These are phyloP conservation scores for Gynandropsis gynandra DNA, from an alignment of 345 rosid genomes.

Conservation along the genomic window DNA sequence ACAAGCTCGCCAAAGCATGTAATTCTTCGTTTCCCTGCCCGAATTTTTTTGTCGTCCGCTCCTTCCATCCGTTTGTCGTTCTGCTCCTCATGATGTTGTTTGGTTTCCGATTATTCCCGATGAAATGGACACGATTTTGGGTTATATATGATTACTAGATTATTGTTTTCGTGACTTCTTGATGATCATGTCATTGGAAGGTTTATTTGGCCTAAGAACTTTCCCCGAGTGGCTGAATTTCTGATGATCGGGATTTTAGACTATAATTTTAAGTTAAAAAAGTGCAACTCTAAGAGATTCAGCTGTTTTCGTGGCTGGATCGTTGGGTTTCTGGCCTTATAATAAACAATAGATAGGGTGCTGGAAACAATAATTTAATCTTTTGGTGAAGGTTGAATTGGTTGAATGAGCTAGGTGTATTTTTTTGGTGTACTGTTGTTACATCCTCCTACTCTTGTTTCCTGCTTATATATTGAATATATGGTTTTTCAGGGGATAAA, in stretches of 20 bases:
- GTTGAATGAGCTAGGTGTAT: slow-evolving; percentile 3
- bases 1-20: slow-evolving; percentile 35
- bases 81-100: background rate
- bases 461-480: slow-evolving; percentile 7
- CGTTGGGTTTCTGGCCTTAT: background rate
- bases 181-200: too few relatives aligned
- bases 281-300: background rate
- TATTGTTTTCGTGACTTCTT: too few relatives aligned
- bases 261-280: too few relatives aligned
- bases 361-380: background rate
- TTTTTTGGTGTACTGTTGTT: background rate
- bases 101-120: background rate
- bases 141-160: too few relatives aligned
- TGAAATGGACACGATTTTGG: too few relatives aligned
- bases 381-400: too few relatives aligned
- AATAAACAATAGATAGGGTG: slow-evolving; percentile 1
- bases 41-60: background rate
- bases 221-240: too few relatives aligned
- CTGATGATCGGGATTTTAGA: too few relatives aligned
- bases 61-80: background rate
- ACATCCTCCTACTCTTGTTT: background rate
- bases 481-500: slow-evolving; percentile 61
- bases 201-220: background rate
- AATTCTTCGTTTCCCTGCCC: background rate
- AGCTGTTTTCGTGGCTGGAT: slow-evolving; percentile 13